Conservation (phyloP, 257 asterid genomes). For the Salvia rosmarinus region DNA sequence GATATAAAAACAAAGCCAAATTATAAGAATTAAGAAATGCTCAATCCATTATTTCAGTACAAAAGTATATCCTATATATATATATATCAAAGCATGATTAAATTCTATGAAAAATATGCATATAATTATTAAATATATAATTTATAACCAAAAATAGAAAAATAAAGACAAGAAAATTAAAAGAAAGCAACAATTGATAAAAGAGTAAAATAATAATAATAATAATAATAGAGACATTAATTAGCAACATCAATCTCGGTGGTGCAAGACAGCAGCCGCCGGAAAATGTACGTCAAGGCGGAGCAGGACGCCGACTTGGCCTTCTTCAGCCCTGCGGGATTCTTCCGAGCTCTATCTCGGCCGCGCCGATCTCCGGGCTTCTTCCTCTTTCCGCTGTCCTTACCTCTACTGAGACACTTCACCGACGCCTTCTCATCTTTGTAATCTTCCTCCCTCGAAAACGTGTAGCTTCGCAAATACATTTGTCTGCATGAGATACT, state of each 20-base stretch:
- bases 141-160: not conserved
- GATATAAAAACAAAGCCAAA: not conserved
- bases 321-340: conserved; percentile 45
- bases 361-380: not conserved
- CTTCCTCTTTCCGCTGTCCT: not conserved
- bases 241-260: conserved; percentile 74
- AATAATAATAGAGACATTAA: too few species aligned
- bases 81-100: too few species aligned
- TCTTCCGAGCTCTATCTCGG: too few species aligned
- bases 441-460: conserved; percentile 65
- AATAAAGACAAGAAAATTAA: too few species aligned
- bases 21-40: not conserved
- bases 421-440: conserved; percentile 36
- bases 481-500: conserved; percentile 82
- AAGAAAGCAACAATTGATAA: not conserved
- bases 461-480: conserved; percentile 82
- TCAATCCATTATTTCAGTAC: not conserved
- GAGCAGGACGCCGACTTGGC: conserved; percentile 49
- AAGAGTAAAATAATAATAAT: not conserved
- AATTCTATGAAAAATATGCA: not conserved
- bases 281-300: conserved; percentile 61
- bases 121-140: conserved; percentile 25
- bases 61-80: not conserved
- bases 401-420: conserved; percentile 52
- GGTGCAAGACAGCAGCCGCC: conserved; percentile 77